Evolutionary conservation across 2,329 filamentous ascomycete species (phyloP).

Genomic region (Cercospora sojina): DNA sequence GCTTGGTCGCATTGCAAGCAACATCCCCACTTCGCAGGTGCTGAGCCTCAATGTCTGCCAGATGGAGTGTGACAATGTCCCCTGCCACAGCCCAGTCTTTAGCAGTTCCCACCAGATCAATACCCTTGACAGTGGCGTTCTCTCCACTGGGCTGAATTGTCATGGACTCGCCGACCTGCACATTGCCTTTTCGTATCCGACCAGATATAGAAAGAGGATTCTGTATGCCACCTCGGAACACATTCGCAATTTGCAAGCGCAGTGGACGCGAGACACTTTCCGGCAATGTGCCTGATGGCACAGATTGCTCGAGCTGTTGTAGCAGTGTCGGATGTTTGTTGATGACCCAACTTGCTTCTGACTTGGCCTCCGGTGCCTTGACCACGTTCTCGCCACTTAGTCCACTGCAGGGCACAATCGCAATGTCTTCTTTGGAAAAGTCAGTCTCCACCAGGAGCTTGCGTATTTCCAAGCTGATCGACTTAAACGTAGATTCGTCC

Average conservation of each 20-base stretch:
- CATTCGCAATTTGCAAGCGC: conserved; percentile 81
- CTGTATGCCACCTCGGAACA: conserved; percentile 75
- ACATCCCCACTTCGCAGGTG: conserved; percentile 80
- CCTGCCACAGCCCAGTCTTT: conserved; percentile 90
- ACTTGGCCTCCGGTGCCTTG: conserved; percentile 51
- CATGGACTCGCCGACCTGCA: conserved; percentile 81
- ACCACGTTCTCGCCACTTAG: conserved; percentile 85
- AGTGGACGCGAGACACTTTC: conserved; percentile 67
- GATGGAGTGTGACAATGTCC: conserved; percentile 80
- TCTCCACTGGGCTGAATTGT: conserved; percentile 79
- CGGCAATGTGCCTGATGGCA: conserved; percentile 55
- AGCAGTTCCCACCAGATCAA: conserved; percentile 71
- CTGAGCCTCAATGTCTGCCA: conserved; percentile 75
- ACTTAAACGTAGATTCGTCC: conserved; percentile 77
- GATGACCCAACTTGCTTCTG: conserved; percentile 68
- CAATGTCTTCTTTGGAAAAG: conserved; percentile 77
- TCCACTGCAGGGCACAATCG: conserved; percentile 86
- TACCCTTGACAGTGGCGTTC: conserved; percentile 73
- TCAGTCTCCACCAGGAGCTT: conserved; percentile 80
- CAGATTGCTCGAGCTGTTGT: conserved; percentile 79
- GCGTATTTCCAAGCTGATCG: conserved; percentile 79
- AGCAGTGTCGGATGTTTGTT: conserved; percentile 65
- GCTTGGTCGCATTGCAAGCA: conserved; percentile 62
- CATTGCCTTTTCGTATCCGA: conserved; percentile 75
- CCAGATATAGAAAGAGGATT: conserved; percentile 84